Conservation (phyloP, 192 early-diverging fungal genomes). For the Mortierella claussenii region DNA sequence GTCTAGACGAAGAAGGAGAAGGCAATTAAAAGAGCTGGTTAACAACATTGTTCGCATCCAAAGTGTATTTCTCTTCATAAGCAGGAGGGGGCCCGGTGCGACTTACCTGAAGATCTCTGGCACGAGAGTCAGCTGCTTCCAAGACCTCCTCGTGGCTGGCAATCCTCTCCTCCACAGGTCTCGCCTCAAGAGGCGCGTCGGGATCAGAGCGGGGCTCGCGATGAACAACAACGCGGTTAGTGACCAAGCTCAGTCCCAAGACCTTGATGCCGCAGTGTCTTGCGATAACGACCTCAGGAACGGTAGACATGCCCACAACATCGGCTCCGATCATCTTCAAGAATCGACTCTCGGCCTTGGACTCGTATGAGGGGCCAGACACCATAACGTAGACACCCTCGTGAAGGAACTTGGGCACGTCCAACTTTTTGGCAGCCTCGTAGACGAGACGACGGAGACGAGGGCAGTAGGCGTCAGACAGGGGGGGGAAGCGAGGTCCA, state of each 20-base stretch:
- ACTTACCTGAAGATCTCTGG: constrained; percentile 66
- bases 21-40: no score
- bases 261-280: constrained; percentile 85
- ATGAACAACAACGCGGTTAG: constrained; percentile 69
- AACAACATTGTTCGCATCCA: no score
- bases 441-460: constrained; percentile 78
- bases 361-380: constrained; percentile 93
- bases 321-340: constrained; percentile 79
- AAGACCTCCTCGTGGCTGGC: constrained; percentile 80
- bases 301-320: constrained; percentile 89
- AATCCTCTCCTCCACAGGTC: constrained; percentile 53
- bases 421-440: constrained; percentile 63
- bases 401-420: constrained; percentile 63
- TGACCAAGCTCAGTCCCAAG: constrained; percentile 83
- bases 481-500: constrained; percentile 89
- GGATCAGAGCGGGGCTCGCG: constrained; percentile 58
- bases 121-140: constrained; percentile 62
- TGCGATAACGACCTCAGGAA: constrained; percentile 90
- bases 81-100: no score
- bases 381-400: constrained; percentile 89
- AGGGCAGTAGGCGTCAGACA: constrained; percentile 87
- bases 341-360: constrained; percentile 82
- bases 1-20: constrained; percentile 10
- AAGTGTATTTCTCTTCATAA: no score
- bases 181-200: constrained; percentile 39